phyloP scores from a whole-genome alignment of 2,329 filamentous ascomycete genomes.

The Beauveria rudraprayagi region DNA sequence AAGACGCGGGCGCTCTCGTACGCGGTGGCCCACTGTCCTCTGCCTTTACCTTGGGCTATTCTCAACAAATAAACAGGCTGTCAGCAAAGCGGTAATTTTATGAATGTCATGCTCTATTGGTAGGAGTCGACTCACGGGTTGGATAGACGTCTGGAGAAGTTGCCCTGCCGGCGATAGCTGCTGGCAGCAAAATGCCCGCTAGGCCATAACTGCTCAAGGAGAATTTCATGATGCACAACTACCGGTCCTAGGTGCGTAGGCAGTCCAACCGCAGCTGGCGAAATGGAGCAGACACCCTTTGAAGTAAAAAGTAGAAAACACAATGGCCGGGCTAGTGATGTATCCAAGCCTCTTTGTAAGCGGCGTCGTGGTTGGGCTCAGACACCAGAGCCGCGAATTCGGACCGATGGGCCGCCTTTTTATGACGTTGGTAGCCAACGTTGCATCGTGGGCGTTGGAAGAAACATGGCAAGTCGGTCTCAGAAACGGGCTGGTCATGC shows the following conservation, averaged over 20 bases:
- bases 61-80: no score
- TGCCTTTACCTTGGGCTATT: slow-evolving; percentile 24
- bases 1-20: slow-evolving; percentile 50
- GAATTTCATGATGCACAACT: background rate
- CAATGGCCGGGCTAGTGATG: background rate
- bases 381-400: slow-evolving; percentile 5
- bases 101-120: background rate
- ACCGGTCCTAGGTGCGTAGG: background rate
- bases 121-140: slow-evolving; percentile 15
- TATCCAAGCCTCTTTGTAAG: background rate
- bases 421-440: background rate
- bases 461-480: background rate
- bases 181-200: slow-evolving; percentile 9
- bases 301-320: background rate
- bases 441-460: background rate
- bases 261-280: background rate
- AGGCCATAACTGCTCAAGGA: background rate
- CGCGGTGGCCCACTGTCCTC: slow-evolving; percentile 45
- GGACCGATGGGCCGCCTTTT: slow-evolving; percentile 6
- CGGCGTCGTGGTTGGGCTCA: background rate
- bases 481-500: background rate
- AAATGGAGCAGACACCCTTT: background rate
- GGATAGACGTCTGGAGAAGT: slow-evolving; percentile 21
- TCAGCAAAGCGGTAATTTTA: background rate
- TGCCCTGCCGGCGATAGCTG: background rate